Evolutionary conservation across 768 basidiomycete genomes (phyloP).

Genomic region (Tricholoma matsutake): DNA sequence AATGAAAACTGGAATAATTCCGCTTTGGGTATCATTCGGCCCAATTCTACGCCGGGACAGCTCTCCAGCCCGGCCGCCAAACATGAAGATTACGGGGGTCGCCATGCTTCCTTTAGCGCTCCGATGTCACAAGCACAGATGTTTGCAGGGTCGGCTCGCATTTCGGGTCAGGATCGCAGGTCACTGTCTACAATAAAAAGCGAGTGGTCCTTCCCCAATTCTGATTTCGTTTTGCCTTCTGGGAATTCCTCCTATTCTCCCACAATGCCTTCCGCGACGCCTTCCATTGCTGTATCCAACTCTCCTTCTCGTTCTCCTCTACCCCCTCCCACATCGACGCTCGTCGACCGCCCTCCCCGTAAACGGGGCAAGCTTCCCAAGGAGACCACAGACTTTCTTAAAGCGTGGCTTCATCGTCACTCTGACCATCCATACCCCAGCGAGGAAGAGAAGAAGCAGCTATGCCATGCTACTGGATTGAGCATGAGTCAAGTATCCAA

Average conservation of each 20-base stretch:
- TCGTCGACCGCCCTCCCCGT: slow-evolving; percentile 74
- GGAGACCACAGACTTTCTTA: slow-evolving; percentile 86
- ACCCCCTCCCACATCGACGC: slow-evolving; percentile 48
- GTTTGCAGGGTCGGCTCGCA: slow-evolving; percentile 66
- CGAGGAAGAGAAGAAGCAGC: slow-evolving; percentile 87
- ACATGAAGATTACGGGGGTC: slow-evolving; percentile 63
- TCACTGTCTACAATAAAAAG: slow-evolving; percentile 54
- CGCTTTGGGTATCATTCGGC: slow-evolving; percentile 59
- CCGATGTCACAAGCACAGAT: slow-evolving; percentile 58
- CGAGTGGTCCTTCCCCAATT: slow-evolving; percentile 68
- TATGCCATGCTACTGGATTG: slow-evolving; percentile 81
- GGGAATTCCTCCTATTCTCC: slow-evolving; percentile 40
- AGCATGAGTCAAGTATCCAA: slow-evolving; percentile 90
- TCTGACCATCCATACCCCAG: slow-evolving; percentile 88
- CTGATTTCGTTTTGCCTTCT: slow-evolving; percentile 53
- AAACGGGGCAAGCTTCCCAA: slow-evolving; percentile 88
- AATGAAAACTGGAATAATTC: slow-evolving; percentile 54
- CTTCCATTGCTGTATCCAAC: slow-evolving; percentile 39
- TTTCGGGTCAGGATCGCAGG: slow-evolving; percentile 69
- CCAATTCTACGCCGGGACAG: slow-evolving; percentile 65
- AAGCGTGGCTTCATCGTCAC: slow-evolving; percentile 85
- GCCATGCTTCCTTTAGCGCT: slow-evolving; percentile 65
- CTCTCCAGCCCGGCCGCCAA: slow-evolving; percentile 52
- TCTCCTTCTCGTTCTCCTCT: slow-evolving; percentile 56
- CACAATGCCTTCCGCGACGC: slow-evolving; percentile 42